These are phyloP conservation scores for Talinum fruticosum DNA, from an alignment of 148 eudicot genomes.

Conservation along the genomic window DNA sequence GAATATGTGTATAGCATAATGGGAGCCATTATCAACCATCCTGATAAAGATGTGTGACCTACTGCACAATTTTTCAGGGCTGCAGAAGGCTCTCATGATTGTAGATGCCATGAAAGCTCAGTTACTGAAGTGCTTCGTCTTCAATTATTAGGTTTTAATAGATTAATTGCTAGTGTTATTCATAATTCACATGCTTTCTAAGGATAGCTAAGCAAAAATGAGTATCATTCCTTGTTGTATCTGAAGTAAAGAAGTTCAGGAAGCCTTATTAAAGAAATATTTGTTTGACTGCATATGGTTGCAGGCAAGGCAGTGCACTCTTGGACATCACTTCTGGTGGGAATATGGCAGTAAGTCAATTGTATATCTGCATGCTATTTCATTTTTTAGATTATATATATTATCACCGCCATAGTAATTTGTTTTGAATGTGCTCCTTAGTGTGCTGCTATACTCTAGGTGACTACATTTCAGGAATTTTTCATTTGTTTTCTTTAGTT, in stretches of 20 bases:
- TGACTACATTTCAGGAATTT: too few species aligned
- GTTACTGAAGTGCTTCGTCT: neutral
- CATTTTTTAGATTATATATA: neutral
- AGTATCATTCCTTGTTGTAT: neutral
- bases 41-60: neutral
- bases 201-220: neutral
- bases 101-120: neutral
- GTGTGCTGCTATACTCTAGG: neutral
- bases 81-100: neutral
- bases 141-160: neutral
- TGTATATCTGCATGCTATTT: neutral
- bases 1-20: neutral
- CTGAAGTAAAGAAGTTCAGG: too few species aligned
- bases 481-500: too few species aligned
- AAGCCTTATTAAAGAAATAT: neutral
- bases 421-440: neutral
- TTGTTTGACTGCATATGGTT: constrained; percentile 2
- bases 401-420: neutral
- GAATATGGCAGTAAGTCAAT: constrained; percentile 76
- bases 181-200: neutral
- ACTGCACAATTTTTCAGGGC: neutral
- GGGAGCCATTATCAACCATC: neutral
- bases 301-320: constrained; percentile 93
- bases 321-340: constrained; percentile 86
- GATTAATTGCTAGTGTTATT: neutral